Conservation (phyloP, 2,329 filamentous ascomycete species). For the Sphaerulina vaccinii region DNA sequence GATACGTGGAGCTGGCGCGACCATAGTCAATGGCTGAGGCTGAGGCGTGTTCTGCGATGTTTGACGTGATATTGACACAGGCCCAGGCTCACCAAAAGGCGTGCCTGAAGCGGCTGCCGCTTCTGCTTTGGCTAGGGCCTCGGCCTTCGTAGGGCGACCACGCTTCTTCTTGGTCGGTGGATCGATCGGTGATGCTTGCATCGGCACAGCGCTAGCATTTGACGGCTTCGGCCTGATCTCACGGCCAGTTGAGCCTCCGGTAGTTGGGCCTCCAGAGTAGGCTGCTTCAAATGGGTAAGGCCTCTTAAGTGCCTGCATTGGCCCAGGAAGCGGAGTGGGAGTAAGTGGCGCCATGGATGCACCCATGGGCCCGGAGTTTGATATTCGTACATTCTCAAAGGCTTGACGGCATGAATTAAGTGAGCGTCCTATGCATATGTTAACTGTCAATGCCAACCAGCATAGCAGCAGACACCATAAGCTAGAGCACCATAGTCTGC, state of each 20-base stretch:
- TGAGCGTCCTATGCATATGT: slow-evolving; percentile 39
- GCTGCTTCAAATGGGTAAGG: slow-evolving; percentile 32
- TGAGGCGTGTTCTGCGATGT: slow-evolving; percentile 15
- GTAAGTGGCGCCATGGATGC: slow-evolving; percentile 26
- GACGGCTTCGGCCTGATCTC: slow-evolving; percentile 48
- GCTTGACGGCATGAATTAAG: slow-evolving; percentile 35
- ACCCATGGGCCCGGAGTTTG: slow-evolving; percentile 23
- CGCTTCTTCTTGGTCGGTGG: slow-evolving; percentile 46
- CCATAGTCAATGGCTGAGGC: slow-evolving; percentile 1
- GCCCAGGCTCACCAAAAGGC: slow-evolving; percentile 41
- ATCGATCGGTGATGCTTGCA: slow-evolving; percentile 30
- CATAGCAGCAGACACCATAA: slow-evolving; percentile 9
- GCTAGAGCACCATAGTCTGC: background rate
- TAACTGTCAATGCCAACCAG: too few relatives aligned
- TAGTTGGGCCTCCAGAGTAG: slow-evolving; percentile 28
- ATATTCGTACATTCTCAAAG: slow-evolving; percentile 33
- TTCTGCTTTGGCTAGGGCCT: slow-evolving; percentile 46
- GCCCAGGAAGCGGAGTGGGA: slow-evolving; percentile 31
- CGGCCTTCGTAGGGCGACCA: slow-evolving; percentile 50
- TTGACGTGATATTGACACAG: slow-evolving; percentile 32
- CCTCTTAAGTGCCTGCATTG: slow-evolving; percentile 30
- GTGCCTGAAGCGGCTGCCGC: slow-evolving; percentile 30
- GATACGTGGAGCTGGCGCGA: slow-evolving; percentile 1
- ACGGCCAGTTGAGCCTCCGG: slow-evolving; percentile 35
- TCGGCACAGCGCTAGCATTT: slow-evolving; percentile 13